phyloP scores from a whole-genome alignment of 2,329 filamentous ascomycete species.

The Monilinia polystroma region DNA sequence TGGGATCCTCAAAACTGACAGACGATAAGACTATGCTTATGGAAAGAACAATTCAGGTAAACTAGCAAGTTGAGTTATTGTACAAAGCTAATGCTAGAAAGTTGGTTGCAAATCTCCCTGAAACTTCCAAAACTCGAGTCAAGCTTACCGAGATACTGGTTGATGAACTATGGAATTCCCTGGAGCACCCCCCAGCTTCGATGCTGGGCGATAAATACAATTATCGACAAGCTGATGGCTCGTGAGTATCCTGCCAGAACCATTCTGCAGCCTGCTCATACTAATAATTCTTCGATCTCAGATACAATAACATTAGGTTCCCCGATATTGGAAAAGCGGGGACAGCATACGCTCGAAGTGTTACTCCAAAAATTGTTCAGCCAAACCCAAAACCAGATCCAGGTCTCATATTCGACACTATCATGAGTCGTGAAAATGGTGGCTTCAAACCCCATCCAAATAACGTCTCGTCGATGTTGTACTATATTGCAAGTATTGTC shows the following conservation, averaged over 20 bases:
- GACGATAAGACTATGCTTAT: constrained; percentile 78
- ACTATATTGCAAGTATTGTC: constrained; percentile 52
- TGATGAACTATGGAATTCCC: constrained; percentile 65
- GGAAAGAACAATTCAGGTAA: constrained; percentile 64
- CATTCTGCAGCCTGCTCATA: not conserved
- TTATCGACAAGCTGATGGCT: constrained; percentile 65
- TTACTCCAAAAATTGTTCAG: constrained; percentile 56
- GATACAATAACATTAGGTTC: constrained; percentile 54
- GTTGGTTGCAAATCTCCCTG: constrained; percentile 64
- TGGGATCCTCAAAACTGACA: constrained; percentile 58
- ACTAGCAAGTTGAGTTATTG: not conserved
- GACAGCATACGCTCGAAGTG: constrained; percentile 64
- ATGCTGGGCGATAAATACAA: constrained; percentile 60
- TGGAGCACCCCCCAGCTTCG: constrained; percentile 69
- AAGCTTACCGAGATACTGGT: constrained; percentile 67
- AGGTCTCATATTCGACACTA: constrained; percentile 55
- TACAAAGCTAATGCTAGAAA: constrained; percentile 36
- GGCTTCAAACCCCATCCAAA: constrained; percentile 43
- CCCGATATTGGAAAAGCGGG: constrained; percentile 66
- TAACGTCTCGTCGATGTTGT: constrained; percentile 48
- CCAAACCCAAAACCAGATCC: constrained; percentile 64
- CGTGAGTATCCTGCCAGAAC: constrained; percentile 49
- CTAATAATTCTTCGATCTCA: not conserved
- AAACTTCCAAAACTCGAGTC: constrained; percentile 51
- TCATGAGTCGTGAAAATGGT: constrained; percentile 47